These are phyloP conservation scores for Mycena amicta DNA, from an alignment of 768 basidiomycete species.

Conservation along the genomic window DNA sequence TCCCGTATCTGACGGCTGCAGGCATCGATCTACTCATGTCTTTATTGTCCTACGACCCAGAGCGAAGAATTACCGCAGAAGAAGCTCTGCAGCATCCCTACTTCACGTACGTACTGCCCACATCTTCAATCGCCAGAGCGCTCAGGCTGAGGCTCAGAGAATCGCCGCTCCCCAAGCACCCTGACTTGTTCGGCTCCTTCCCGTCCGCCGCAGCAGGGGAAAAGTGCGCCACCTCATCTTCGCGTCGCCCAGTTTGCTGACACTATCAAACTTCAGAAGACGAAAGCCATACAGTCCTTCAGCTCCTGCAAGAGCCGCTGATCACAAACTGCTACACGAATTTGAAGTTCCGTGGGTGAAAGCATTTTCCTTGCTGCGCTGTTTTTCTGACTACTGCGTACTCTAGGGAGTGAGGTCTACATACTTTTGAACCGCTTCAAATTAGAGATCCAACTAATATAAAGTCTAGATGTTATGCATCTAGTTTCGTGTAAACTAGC, in stretches of 20 bases:
- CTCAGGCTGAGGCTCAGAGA: constrained; percentile 54
- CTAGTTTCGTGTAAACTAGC: not conserved
- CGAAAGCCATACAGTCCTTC: constrained; percentile 80
- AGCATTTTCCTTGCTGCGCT: not conserved
- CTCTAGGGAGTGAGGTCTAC: not conserved
- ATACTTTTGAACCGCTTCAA: too few relatives aligned
- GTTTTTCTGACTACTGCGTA: constrained; percentile 1
- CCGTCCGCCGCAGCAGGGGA: constrained; percentile 97
- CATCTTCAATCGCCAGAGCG: constrained; percentile 1
- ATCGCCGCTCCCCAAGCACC: constrained; percentile 93
- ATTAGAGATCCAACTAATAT: too few relatives aligned
- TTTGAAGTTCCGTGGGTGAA: constrained; percentile 47
- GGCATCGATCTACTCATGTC: constrained; percentile 85
- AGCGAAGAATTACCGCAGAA: constrained; percentile 81
- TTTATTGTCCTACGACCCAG: constrained; percentile 88
- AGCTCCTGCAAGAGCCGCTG: constrained; percentile 72
- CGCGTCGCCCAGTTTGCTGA: too few relatives aligned
- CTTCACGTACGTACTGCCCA: constrained; percentile 69
- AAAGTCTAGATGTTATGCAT: constrained; percentile 18
- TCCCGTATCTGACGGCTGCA: constrained; percentile 79
- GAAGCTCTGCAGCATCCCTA: constrained; percentile 91
- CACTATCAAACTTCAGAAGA: constrained; percentile 48
- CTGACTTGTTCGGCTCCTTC: constrained; percentile 93
- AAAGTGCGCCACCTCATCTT: constrained; percentile 63
- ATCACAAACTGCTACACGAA: constrained; percentile 68